Evolutionary conservation across 768 basidiomycete genomes (phyloP), one percentile per base, ranked within the genome.

Genomic region (Auricularia heimuer): DNA sequence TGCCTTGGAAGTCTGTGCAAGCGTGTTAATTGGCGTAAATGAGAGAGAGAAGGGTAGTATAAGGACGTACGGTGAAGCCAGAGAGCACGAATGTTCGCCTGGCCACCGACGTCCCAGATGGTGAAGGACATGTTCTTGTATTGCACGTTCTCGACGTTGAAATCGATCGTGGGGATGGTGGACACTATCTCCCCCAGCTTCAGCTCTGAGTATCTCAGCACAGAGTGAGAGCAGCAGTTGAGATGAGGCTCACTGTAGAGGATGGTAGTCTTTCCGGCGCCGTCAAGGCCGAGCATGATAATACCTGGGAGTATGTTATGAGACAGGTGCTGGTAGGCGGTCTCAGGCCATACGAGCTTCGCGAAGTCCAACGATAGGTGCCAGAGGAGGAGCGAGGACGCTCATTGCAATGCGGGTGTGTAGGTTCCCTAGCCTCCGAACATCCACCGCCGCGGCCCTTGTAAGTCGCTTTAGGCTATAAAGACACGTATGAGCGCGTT

Each of bases 41-140:
- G n/a, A 61, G n/a, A 8, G 16, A 8, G 10, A 21, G 33, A 35
- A 7, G 7, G 39, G 39, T 29, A 24, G 18, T 21, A 35, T 7
- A 39, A 7, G 34, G 34, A 76, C 78, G 66, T 42, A 79, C 79
- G 81, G 71, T 81, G 81, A 68, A 77, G 74, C 79, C 77, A 79
- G 62, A 83, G 75, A 35, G 77, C 77, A 33, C 76, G 69, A 63
- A 80, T 77, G 67, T 79, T 80, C 69, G 77, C 79, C 69, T 84
- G 84, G 24, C 84, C 85, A 69, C 87, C 87, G 65, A 85, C 75
- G 73, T 88, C 86, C 86, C 85, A 88, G 3, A 82, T 81, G 16
- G 77, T 81, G 72, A 85, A 80, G 54, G 76, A 80, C 76, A 80
- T 71, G 72, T 77, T 77, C 76, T 81, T 81, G 74, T 81, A 82